A percentile compares a stretch with the other conserved stretches of the same genome.
Evolutionary conservation across 345 rosid genomes (phyloP).

Genomic region (Citrus australasica): DNA sequence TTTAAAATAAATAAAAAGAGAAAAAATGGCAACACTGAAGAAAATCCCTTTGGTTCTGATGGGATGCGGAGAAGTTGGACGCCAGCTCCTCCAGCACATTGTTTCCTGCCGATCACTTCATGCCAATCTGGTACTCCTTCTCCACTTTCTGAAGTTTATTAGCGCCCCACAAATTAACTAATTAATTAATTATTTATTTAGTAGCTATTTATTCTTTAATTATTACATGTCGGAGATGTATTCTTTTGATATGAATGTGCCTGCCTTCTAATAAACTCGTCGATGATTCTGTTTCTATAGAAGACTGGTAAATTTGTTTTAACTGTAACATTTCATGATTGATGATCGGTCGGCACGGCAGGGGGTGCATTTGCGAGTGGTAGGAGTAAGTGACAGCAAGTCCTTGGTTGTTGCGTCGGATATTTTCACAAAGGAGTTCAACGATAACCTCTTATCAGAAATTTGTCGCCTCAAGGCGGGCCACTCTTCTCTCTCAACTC

Average conservation of each 20-base stretch:
- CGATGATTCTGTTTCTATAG: not conserved
- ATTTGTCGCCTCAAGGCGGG: conserved; percentile 55
- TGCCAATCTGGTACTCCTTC: conserved; percentile 43
- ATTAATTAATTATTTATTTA: not conserved
- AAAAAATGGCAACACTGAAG: conserved; percentile 40
- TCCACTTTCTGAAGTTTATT: not conserved
- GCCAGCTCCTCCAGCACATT: conserved; percentile 76
- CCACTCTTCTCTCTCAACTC: conserved; percentile 47
- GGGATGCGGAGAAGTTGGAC: conserved; percentile 94
- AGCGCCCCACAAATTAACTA: not conserved
- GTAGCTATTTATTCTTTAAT: not conserved
- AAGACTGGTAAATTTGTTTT: not conserved
- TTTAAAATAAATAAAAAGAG: too few species aligned
- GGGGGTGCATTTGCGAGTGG: conserved; percentile 73
- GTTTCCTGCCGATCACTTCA: conserved; percentile 87
- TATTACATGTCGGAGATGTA: not conserved
- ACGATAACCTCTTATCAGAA: conserved; percentile 50
- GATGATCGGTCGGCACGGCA: conserved; percentile 13
- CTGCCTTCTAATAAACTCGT: not conserved
- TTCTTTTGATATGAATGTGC: too few species aligned
- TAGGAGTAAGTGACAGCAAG: conserved; percentile 83
- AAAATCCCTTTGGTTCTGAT: conserved; percentile 58
- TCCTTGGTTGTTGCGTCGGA: conserved; percentile 51
- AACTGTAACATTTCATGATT: too few species aligned
- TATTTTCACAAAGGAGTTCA: conserved; percentile 41